Evolutionary conservation across 2,329 filamentous ascomycete genomes (phyloP).

Genomic region (Hypoxylon sp.): DNA sequence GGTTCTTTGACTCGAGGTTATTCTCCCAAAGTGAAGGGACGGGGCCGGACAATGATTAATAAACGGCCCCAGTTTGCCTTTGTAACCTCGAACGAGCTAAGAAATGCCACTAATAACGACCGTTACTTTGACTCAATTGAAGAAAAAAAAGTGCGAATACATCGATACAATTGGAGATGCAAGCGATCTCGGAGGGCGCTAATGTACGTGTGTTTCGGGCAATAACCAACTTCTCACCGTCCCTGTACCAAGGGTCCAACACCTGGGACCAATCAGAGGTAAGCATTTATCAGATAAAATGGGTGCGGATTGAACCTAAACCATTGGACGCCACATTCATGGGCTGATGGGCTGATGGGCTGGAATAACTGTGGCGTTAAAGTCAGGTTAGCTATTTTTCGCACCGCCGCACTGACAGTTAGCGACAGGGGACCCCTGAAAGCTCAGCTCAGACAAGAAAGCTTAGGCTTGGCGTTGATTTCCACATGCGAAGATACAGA

Average conservation of each 20-base stretch:
- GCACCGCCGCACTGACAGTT: slow-evolving; percentile 18
- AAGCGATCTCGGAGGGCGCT: slow-evolving; percentile 48
- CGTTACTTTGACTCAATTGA: slow-evolving; percentile 33
- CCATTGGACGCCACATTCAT: slow-evolving; percentile 9
- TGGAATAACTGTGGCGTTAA: slow-evolving; percentile 15
- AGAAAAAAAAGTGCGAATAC: slow-evolving; percentile 37
- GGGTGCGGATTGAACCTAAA: not conserved
- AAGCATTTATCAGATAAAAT: slow-evolving; percentile 8
- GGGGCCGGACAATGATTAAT: slow-evolving; percentile 32
- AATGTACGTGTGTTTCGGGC: slow-evolving; percentile 10
- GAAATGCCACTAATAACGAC: slow-evolving; percentile 10
- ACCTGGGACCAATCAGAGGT: slow-evolving; percentile 19
- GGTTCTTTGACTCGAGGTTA: slow-evolving; percentile 26
- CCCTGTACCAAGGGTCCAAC: slow-evolving; percentile 10
- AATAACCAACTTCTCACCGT: slow-evolving; percentile 4
- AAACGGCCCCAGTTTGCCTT: slow-evolving; percentile 36
- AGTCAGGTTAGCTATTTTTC: not conserved
- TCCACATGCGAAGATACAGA: slow-evolving; percentile 29
- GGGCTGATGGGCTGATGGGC: too few relatives aligned
- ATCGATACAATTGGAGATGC: slow-evolving; percentile 19
- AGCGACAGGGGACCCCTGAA: slow-evolving; percentile 29
- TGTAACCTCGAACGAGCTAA: slow-evolving; percentile 19
- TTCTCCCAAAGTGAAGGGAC: slow-evolving; percentile 29
- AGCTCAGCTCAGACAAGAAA: slow-evolving; percentile 24
- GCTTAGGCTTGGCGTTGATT: slow-evolving; percentile 36